A percentile compares a stretch with the other conserved stretches of the same genome.
These are phyloP conservation scores for Coniochaeta hoffmannii DNA, from an alignment of 2,329 filamentous ascomycete species.

Conservation along the genomic window DNA sequence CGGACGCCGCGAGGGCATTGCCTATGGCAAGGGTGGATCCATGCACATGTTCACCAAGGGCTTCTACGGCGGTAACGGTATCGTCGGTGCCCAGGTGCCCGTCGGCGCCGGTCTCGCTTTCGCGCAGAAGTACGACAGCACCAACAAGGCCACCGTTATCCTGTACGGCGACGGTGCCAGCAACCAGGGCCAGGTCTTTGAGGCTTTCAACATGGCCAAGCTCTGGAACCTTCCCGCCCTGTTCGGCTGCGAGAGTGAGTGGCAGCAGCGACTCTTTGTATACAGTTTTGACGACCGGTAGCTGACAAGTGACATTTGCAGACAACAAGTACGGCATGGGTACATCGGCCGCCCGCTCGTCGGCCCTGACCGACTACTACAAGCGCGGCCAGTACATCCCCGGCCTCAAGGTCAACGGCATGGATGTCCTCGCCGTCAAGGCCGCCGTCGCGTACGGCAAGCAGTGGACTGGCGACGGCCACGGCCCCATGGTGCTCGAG, in stretches of 20 bases:
- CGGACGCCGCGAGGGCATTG: constrained; percentile 90
- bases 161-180: constrained; percentile 97
- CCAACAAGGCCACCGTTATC: constrained; percentile 79
- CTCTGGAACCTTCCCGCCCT: constrained; percentile 94
- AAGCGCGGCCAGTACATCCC: constrained; percentile 99
- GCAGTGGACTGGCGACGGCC: constrained; percentile 73
- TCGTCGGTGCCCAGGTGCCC: constrained; percentile 96
- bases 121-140: constrained; percentile 86
- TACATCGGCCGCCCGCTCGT: constrained; percentile 87
- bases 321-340: constrained; percentile 99
- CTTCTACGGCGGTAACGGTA: constrained; percentile 98
- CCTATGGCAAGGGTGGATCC: constrained; percentile 97
- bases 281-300: constrained; percentile 12
- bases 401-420: constrained; percentile 98
- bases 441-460: constrained; percentile 92
- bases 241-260: constrained; percentile 96
- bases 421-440: constrained; percentile 98
- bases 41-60: constrained; percentile 99
- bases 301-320: constrained; percentile 37
- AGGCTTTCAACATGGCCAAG: constrained; percentile 99
- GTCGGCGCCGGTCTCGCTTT: constrained; percentile 96
- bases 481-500: constrained; percentile 93
- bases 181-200: constrained; percentile 99
- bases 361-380: constrained; percentile 98
- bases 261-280: neutral